phyloP scores from a whole-genome alignment of 108 stramenopile species.

The Cyclostephanos tholiformis region DNA sequence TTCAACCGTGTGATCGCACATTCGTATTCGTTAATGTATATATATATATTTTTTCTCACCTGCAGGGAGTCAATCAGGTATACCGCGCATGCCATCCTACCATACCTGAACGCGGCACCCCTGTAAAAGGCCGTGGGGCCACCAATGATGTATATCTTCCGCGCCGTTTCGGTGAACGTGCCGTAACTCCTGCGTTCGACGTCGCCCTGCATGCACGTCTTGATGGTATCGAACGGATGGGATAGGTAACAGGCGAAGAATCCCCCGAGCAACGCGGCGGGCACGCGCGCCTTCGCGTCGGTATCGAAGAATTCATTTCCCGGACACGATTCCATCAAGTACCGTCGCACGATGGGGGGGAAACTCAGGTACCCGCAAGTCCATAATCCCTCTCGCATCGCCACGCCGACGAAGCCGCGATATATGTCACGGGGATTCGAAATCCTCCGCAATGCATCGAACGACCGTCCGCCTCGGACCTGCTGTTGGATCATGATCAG shows the following conservation, averaged over 20 bases:
- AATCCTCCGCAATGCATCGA: conserved; percentile 59
- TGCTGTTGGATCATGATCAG: conserved; percentile 97
- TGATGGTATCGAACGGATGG: conserved; percentile 90
- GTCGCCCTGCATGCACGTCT: conserved; percentile 97
- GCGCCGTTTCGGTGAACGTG: conserved; percentile 72
- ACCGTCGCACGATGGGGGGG: conserved; percentile 80
- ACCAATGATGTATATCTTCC: conserved; percentile 66
- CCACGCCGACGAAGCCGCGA: conserved; percentile 80
- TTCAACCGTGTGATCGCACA: too few species aligned
- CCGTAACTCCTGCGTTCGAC: conserved; percentile 82
- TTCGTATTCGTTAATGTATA: background rate
- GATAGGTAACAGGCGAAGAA: conserved; percentile 89
- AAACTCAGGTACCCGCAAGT: conserved; percentile 89
- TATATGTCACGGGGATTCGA: conserved; percentile 60
- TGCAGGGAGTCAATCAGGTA: conserved; percentile 89
- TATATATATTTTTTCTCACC: background rate
- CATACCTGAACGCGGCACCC: conserved; percentile 91
- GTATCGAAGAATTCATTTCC: conserved; percentile 84
- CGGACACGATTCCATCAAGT: conserved; percentile 74
- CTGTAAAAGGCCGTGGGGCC: conserved; percentile 88
- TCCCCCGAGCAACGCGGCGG: conserved; percentile 87
- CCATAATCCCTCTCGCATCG: conserved; percentile 91
- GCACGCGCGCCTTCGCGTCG: conserved; percentile 85
- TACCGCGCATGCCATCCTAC: conserved; percentile 89
- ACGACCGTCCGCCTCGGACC: conserved; percentile 72